A percentile compares a stretch with the other conserved stretches of the same genome.
Evolutionary conservation across 371 early-diverging fungal species (phyloP).

Genomic region (Syncephalastrum sp.): DNA sequence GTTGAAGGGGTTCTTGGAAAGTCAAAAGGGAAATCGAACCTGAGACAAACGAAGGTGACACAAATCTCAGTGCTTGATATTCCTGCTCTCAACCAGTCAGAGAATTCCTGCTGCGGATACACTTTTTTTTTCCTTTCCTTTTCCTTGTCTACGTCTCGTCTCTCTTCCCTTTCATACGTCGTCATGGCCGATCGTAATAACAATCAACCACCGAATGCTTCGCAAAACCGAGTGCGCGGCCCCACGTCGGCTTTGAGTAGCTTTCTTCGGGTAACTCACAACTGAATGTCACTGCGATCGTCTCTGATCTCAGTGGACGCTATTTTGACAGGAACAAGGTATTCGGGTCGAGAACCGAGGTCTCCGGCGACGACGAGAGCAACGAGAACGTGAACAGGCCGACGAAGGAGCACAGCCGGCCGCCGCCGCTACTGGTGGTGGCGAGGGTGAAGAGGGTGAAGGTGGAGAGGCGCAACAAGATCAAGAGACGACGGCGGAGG

Average conservation of each 20-base stretch:
- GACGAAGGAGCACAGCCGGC: slow-evolving; percentile 2
- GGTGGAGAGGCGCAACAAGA: slow-evolving; percentile 2
- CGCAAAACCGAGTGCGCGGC: slow-evolving; percentile 54
- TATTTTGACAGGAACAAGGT: slow-evolving; percentile 56
- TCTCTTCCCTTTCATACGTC: neutral
- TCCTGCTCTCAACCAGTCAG: too few relatives aligned
- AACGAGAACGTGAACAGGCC: slow-evolving; percentile 2
- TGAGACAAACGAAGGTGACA: too few relatives aligned
- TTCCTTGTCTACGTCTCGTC: neutral
- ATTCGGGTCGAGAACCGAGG: slow-evolving; percentile 59
- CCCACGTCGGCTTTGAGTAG: slow-evolving; percentile 73
- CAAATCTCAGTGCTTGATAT: too few relatives aligned
- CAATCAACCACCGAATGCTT: neutral
- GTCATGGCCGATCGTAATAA: slow-evolving; percentile 4
- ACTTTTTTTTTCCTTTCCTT: neutral
- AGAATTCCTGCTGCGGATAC: neutral
- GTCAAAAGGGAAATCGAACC: too few relatives aligned
- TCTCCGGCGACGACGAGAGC: slow-evolving; percentile 19
- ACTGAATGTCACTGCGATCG: neutral
- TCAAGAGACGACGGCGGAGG: neutral
- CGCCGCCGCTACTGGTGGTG: neutral
- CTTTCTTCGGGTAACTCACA: slow-evolving; percentile 50
- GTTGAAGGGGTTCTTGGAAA: too few relatives aligned
- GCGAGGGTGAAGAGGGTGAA: neutral
- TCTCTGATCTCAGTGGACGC: neutral